Evolutionary conservation across 495 filamentous ascomycete genomes (phyloP).

Genomic region (Aspergillus conjunctus): DNA sequence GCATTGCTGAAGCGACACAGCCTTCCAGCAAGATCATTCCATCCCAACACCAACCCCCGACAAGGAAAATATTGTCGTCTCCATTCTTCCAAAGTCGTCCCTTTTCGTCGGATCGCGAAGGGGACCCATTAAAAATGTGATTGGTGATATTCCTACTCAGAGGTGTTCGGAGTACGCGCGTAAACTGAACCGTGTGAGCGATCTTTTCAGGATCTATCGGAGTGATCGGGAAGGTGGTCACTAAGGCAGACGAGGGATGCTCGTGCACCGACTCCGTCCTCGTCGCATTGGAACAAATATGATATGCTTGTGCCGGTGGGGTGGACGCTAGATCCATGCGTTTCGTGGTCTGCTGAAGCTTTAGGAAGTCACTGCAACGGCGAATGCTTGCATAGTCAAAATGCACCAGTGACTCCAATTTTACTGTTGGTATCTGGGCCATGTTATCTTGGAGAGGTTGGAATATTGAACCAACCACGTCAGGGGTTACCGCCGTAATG

Average conservation of each 20-base stretch:
- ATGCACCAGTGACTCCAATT: constrained; percentile 49
- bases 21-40: constrained; percentile 64
- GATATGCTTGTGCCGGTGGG: neutral
- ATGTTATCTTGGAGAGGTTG: constrained; percentile 38
- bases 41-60: constrained; percentile 65
- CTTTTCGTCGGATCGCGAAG: constrained; percentile 1
- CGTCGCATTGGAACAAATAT: neutral
- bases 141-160: constrained; percentile 37
- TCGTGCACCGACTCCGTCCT: constrained; percentile 41
- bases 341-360: neutral
- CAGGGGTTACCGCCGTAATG: constrained; percentile 50
- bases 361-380: neutral
- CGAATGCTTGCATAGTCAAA: constrained; percentile 33
- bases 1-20: constrained; percentile 56
- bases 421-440: constrained; percentile 42
- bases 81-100: constrained; percentile 49
- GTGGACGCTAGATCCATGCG: neutral
- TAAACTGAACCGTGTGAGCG: constrained; percentile 32
- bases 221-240: constrained; percentile 38
- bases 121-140: constrained; percentile 31
- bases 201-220: constrained; percentile 35
- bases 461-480: constrained; percentile 46
- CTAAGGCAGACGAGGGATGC: constrained; percentile 34
- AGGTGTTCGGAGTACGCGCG: constrained; percentile 37
- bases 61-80: constrained; percentile 51